Base-by-base conservation (phyloP, 208 protist species). In the Trypanosomatidae sp. region DNA sequence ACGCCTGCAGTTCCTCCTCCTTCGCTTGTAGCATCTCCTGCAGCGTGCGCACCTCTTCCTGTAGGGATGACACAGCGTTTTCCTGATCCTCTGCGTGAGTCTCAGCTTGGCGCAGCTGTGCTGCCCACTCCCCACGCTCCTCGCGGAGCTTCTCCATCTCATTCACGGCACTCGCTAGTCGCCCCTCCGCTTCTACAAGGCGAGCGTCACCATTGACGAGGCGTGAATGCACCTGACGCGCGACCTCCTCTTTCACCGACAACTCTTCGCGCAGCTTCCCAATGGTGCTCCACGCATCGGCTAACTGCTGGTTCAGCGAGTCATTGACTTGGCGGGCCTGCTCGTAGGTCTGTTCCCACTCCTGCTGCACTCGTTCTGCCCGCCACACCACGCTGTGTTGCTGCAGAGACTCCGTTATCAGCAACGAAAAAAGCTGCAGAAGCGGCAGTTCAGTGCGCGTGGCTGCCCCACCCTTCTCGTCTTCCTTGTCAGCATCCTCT, bases 311-410 rank as follows among this genome's bases (percentile, higher is more conserved):
- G 69, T 89, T 85, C 6, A 94, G 74, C 5, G 85, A 80, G 39
- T 83, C 80, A 74, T 96, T 96, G 22, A 94, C 88, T 17, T 74
- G 73, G 6, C 84, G 76, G 9, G 89, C 91, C 73, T 96, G 68
- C 73, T 89, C 84, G 75, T 94, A 96, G n/a, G 91, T 94, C 44
- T 79, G 69, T 74, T 91, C 91, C 91, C 89, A 94, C 78, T 94
- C 86, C 66, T 78, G 80, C 71, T 93, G 84, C 53, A 92, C 70
- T 19, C 67, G 66, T 28, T 77, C 72, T 4, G 77, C 72, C 0
- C 77, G 77, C 12, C 64, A 44, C 25, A 77, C 71, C 28, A 74
- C 39, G 46, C 25, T 44, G 66, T 77, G 77, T 60, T 76, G 71
- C 19, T 73, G 55, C 49, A 74, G 17, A 65, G 84, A 90, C 69